Evolutionary conservation across 768 basidiomycete genomes (phyloP).

Genomic region (Naganishia antarctica): DNA sequence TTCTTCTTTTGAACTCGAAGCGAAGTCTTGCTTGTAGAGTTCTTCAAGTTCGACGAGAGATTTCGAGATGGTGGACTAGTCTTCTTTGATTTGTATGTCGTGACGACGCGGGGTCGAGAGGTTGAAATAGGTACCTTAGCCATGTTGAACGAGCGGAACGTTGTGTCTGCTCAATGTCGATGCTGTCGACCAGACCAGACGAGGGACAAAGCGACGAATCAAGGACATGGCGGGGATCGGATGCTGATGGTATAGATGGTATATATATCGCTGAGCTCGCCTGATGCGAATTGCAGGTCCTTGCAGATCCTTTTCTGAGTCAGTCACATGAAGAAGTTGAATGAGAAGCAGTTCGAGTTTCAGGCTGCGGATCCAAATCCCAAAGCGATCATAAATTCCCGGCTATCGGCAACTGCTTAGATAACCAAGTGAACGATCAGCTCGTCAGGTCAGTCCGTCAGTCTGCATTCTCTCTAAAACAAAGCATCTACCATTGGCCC

Average conservation of each 20-base stretch:
- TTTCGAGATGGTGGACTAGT: not conserved
- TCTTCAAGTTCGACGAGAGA: not conserved
- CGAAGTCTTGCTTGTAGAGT: not conserved
- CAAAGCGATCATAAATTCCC: not conserved
- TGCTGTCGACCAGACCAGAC: not conserved
- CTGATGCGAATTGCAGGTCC: not conserved
- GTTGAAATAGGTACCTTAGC: conserved; percentile 1
- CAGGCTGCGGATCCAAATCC: conserved; percentile 16
- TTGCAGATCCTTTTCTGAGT: not conserved
- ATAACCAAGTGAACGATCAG: no score
- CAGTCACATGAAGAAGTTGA: not conserved
- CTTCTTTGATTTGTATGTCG: not conserved
- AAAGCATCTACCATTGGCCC: no score
- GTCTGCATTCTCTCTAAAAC: no score
- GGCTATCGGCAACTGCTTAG: no score
- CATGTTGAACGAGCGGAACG: not conserved
- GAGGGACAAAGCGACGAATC: not conserved
- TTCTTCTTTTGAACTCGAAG: not conserved
- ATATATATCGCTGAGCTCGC: not conserved
- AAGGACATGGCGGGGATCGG: not conserved
- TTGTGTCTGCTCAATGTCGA: not conserved
- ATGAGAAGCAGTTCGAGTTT: conserved; percentile 6
- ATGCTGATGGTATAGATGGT: not conserved
- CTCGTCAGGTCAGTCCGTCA: no score
- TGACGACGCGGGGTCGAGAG: not conserved